Percentiles rank a stretch among this genome's conserved stretches.
Evolutionary conservation across 2,329 filamentous ascomycete species (phyloP).

Genomic region (Neonectria punicea): DNA sequence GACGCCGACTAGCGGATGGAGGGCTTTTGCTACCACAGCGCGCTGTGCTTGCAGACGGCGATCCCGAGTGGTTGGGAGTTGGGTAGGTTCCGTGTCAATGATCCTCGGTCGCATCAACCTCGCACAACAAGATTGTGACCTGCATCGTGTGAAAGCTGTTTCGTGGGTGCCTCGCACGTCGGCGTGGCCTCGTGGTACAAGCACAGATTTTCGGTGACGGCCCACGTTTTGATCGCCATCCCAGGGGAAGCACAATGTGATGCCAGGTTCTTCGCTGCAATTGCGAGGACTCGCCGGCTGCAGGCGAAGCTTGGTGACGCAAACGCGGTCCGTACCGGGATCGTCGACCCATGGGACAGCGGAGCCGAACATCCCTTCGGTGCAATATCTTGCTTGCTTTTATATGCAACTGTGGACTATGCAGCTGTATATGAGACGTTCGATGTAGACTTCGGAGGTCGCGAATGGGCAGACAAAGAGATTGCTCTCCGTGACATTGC

Average conservation of each 20-base stretch:
- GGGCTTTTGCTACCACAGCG: background rate
- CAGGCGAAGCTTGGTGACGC: constrained; percentile 8
- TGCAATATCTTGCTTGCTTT: background rate
- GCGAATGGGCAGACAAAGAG: background rate
- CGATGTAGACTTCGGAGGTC: background rate
- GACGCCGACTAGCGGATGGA: background rate
- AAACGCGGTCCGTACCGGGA: background rate
- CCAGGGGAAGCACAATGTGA: background rate
- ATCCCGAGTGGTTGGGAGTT: background rate
- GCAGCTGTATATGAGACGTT: background rate
- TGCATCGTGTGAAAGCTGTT: background rate
- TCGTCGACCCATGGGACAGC: background rate
- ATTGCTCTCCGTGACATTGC: too few species aligned
- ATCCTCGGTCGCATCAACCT: background rate
- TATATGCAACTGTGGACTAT: background rate
- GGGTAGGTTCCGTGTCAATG: background rate
- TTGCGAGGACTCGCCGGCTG: background rate
- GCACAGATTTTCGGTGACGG: background rate
- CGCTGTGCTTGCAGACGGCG: background rate
- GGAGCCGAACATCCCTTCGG: background rate
- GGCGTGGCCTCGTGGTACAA: background rate
- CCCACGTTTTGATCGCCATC: constrained; percentile 2
- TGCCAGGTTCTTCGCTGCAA: background rate
- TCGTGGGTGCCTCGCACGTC: background rate
- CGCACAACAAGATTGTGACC: background rate